Evolutionary conservation across 768 basidiomycete species (phyloP).

Genomic region (Podaxis pistillaris): DNA sequence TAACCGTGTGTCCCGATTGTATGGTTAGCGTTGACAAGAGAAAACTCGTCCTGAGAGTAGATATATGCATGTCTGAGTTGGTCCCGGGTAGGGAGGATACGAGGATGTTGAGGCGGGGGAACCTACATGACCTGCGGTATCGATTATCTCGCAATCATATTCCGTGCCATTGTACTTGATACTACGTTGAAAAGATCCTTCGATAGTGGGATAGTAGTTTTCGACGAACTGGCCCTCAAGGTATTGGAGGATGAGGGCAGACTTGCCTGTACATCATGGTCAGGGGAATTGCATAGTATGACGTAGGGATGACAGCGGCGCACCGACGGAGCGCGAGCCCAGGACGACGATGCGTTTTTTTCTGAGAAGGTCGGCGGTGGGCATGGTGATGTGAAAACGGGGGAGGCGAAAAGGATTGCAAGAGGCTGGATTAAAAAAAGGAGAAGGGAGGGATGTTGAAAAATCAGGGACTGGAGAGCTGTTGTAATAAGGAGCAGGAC

Average conservation of each 20-base stretch:
- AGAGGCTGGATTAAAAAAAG: constrained; percentile 10
- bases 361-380: constrained; percentile 36
- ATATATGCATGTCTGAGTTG: constrained; percentile 7
- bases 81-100: not conserved
- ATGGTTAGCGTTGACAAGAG: constrained; percentile 84
- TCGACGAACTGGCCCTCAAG: constrained; percentile 85
- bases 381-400: constrained; percentile 13
- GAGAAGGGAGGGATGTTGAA: constrained; percentile 8
- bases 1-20: constrained; percentile 94
- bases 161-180: constrained; percentile 78
- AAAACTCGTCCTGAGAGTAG: constrained; percentile 77
- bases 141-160: constrained; percentile 91
- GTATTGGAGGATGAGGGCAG: constrained; percentile 85
- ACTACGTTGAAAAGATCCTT: constrained; percentile 72
- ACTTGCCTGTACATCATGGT: constrained; percentile 65
- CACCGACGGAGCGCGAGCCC: constrained; percentile 84
- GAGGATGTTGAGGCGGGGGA: constrained; percentile 22
- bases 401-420: constrained; percentile 23
- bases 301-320: constrained; percentile 26
- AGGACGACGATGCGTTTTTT: constrained; percentile 84
- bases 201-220: constrained; percentile 90
- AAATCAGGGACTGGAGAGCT: constrained; percentile 5
- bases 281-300: constrained; percentile 18
- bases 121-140: constrained; percentile 88
- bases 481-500: not conserved